A percentile compares a stretch with the other conserved stretches of the same genome.
Conservation (phyloP, 2,329 filamentous ascomycete genomes). For the Neocatenulostroma microsporum region DNA sequence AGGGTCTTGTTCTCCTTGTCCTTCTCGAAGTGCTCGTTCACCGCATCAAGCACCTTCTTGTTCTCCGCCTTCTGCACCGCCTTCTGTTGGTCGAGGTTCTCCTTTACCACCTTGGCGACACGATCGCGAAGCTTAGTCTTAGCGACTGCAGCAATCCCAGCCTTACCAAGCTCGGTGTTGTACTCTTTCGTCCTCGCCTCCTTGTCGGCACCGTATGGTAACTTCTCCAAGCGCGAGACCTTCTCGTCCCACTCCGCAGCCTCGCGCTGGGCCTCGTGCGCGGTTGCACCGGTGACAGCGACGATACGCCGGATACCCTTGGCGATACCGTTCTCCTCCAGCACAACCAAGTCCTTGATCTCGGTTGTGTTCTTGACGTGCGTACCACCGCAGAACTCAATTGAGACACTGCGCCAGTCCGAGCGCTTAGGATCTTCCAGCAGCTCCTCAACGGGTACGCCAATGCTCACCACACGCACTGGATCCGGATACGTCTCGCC, state of each 20-base stretch:
- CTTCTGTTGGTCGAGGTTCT: constrained; percentile 84
- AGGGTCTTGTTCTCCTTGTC: constrained; percentile 62
- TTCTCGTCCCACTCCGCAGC: constrained; percentile 66
- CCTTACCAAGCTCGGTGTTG: constrained; percentile 69
- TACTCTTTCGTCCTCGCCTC: constrained; percentile 72
- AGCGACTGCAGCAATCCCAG: constrained; percentile 72
- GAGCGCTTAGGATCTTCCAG: constrained; percentile 71
- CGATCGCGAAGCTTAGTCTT: constrained; percentile 73
- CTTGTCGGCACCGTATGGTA: constrained; percentile 67
- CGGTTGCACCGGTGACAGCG: constrained; percentile 83
- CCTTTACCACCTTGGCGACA: constrained; percentile 73
- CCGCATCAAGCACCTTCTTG: constrained; percentile 75
- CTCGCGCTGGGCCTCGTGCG: constrained; percentile 71
- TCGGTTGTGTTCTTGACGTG: constrained; percentile 87
- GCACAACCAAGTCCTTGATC: constrained; percentile 87
- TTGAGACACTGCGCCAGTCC: constrained; percentile 78
- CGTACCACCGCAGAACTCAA: constrained; percentile 96
- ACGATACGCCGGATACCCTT: constrained; percentile 96
- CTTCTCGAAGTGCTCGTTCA: constrained; percentile 66
- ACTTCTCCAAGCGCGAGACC: constrained; percentile 61
- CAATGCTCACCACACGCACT: constrained; percentile 90
- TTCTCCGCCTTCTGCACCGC: constrained; percentile 83
- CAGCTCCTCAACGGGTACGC: constrained; percentile 79
- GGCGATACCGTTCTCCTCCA: constrained; percentile 93
- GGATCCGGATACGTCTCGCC: constrained; percentile 97